Evolutionary conservation across 2,329 filamentous ascomycete genomes (phyloP), one percentile per base, ranked within the genome.

Genomic region (Blastomyces emzantsi): DNA sequence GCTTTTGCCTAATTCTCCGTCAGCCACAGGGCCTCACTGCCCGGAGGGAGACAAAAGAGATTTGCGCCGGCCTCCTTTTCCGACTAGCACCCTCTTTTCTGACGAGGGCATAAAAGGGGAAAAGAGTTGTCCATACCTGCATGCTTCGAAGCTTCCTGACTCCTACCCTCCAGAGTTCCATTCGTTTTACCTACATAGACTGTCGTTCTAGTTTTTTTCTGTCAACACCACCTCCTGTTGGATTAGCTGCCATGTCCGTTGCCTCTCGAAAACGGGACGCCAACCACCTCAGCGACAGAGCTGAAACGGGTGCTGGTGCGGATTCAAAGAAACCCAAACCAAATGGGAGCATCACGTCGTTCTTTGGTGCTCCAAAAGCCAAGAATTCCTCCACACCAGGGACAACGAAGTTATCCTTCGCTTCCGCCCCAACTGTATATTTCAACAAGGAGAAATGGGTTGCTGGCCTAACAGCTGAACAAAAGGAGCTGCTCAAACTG

Each of bases 371-470:
- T 22, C 87, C 91, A 6, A 90, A 88, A 73, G 70, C 78, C 19
- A 76, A 73, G 65, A 25, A 57, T 63, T 49, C 62, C 30, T 30
- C 15, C 28, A 65, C 25, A 68, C 72, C 15, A 67, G 25, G 49
- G 36, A 64, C 68, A 64, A 64, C 68, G 64, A 71, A 56, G 64
- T 67, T 13, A 15, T 49, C 30, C 9, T 65, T 65, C 25, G 54
- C 66, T 36, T 36, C 66, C 52, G 64, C 69, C 19, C 63, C 70
- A 1, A 62, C 70, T 2, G 67, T 74, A 64, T 89, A 85, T 68
- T 97, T 97, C 74, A 84, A 97, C 80, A 97, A 96, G 80, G 85
- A 85, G 56, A 90, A 89, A 76, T 99, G 94, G 94, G 82, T 92
- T n/a, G 84, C 85, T 25, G 84, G 85, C 64, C 81, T 99, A 66